Conservation (phyloP, 768 basidiomycete species). For the Holtermanniella nyarrowii region DNA sequence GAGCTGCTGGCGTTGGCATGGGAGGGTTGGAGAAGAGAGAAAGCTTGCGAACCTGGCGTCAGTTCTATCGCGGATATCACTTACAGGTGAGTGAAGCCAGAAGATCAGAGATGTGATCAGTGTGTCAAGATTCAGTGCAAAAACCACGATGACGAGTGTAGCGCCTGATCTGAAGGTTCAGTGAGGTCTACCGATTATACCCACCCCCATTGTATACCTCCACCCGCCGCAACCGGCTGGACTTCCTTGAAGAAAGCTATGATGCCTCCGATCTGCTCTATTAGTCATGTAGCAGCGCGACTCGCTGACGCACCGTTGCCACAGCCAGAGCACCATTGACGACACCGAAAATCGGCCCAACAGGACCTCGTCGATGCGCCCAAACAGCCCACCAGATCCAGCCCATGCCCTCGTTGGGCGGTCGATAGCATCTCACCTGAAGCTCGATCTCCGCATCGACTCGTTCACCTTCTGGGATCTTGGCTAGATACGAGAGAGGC, state of each 20-base stretch:
- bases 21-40: conserved; percentile 20
- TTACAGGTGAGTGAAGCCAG: background rate
- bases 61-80: background rate
- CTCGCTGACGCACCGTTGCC: conserved; percentile 14
- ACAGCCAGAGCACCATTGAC: conserved; percentile 9
- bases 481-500: conserved; percentile 16
- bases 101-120: background rate
- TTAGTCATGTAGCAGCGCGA: too few species aligned
- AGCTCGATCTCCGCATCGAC: conserved; percentile 25
- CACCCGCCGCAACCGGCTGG: background rate
- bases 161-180: too few species aligned
- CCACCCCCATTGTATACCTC: too few species aligned
- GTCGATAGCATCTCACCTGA: conserved; percentile 37
- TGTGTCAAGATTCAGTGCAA: background rate
- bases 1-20: conserved; percentile 18
- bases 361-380: conserved; percentile 22
- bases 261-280: background rate
- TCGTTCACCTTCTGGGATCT: conserved; percentile 4
- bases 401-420: conserved; percentile 22
- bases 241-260: background rate
- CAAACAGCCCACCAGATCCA: conserved; percentile 33
- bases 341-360: conserved; percentile 11
- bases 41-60: background rate
- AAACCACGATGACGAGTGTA: background rate
- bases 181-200: too few species aligned